Evolutionary conservation across 148 eudicot genomes (phyloP).

Genomic region (Bassia scoparia): DNA sequence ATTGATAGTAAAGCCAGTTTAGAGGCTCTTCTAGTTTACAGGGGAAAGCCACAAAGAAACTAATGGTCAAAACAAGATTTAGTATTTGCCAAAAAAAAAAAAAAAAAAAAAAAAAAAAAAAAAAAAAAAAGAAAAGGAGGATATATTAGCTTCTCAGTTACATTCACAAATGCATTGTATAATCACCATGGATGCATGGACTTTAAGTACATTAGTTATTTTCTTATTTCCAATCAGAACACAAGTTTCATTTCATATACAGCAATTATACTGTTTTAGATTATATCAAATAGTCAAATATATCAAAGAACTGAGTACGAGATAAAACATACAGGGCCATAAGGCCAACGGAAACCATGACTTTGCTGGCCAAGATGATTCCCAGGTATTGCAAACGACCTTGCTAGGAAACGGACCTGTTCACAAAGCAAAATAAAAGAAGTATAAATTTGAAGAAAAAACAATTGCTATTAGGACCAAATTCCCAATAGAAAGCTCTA

Average conservation of each 20-base stretch:
- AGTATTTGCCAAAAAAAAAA: no score
- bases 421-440: conserved; percentile 13
- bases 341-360: conserved; percentile 99
- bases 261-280: not conserved
- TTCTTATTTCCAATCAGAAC: no score
- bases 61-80: not conserved
- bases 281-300: not conserved
- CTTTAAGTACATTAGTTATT: no score
- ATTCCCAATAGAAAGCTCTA: not conserved
- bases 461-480: not conserved
- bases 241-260: not conserved
- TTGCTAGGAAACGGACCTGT: conserved; percentile 96
- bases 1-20: not conserved
- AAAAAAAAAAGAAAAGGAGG: no score
- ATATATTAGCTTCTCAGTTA: no score
- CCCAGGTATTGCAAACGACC: conserved; percentile 95
- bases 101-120: no score
- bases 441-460: not conserved
- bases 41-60: not conserved
- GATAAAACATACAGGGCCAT: conserved; percentile 74
- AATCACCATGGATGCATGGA: no score
- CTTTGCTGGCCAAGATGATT: conserved; percentile 99
- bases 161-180: not conserved
- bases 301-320: conserved; percentile 6
- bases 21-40: not conserved